phyloP scores from a whole-genome alignment of 352 stramenopile genomes.

The Elongisporangium anandrum region DNA sequence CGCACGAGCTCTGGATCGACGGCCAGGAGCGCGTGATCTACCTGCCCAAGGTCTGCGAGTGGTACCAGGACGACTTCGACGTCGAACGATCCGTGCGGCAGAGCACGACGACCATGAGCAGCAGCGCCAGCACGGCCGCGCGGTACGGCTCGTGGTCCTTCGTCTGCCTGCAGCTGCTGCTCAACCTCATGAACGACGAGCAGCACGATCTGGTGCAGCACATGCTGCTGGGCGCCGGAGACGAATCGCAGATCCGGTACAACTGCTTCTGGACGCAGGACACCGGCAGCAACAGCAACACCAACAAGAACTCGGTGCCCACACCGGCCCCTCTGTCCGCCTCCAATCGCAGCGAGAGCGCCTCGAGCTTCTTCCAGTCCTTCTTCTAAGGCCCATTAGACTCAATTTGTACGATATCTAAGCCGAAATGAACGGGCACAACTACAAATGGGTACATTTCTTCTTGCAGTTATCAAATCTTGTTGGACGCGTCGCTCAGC shows the following conservation, averaged over 20 bases:
- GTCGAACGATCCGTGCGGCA: background rate
- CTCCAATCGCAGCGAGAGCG: background rate
- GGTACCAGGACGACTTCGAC: constrained; percentile 30
- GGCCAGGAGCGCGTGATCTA: constrained; percentile 30
- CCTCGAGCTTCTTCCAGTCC: constrained; percentile 12
- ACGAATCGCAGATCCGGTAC: constrained; percentile 55
- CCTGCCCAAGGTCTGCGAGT: constrained; percentile 60
- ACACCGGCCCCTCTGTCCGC: background rate
- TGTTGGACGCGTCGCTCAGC: constrained; percentile 13
- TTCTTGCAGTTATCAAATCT: background rate
- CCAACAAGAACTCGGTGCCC: background rate
- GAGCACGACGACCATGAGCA: constrained; percentile 10
- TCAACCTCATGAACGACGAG: constrained; percentile 51
- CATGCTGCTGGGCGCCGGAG: constrained; percentile 47
- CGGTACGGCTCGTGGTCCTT: constrained; percentile 37
- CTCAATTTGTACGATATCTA: background rate
- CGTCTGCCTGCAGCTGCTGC: constrained; percentile 59
- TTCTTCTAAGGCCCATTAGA: constrained; percentile 5
- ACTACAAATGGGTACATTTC: background rate
- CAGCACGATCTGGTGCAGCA: constrained; percentile 54
- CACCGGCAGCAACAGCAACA: constrained; percentile 2
- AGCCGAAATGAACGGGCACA: background rate
- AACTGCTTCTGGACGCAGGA: constrained; percentile 56
- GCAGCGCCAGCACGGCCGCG: constrained; percentile 2
- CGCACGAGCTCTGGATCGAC: constrained; percentile 36